Percentiles rank a stretch among this genome's conserved stretches.
These are phyloP conservation scores for Dendrobium huoshanense DNA, from an alignment of 106 monocot species.

Conservation along the genomic window DNA sequence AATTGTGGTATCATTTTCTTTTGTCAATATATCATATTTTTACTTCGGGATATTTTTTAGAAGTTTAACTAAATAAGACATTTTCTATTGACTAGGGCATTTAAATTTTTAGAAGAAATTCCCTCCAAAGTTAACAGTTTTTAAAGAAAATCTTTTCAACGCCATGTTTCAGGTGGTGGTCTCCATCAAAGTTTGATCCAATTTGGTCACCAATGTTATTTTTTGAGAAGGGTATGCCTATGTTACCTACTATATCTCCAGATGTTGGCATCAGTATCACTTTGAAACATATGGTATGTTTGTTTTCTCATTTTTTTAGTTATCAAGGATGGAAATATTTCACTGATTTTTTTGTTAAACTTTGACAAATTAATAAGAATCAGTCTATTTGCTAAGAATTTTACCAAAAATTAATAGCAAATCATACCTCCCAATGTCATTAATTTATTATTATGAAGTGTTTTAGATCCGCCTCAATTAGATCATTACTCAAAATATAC, in stretches of 20 bases:
- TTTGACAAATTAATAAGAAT: too few species aligned
- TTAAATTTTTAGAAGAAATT: background rate
- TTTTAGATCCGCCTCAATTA: too few species aligned
- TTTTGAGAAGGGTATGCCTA: constrained; percentile 67
- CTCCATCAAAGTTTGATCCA: constrained; percentile 96
- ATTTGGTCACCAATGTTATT: constrained; percentile 85
- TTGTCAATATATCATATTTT: too few species aligned
- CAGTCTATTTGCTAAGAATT: too few species aligned
- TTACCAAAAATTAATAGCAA: too few species aligned
- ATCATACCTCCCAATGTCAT: too few species aligned
- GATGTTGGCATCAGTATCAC: constrained; percentile 61
- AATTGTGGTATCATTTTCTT: too few species aligned
- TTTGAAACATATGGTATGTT: constrained; percentile 80
- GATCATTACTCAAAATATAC: too few species aligned
- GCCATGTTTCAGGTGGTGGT: constrained; percentile 73
- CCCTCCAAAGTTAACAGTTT: background rate
- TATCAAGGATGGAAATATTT: background rate
- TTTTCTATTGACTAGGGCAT: background rate
- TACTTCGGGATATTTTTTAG: too few species aligned
- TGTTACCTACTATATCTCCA: constrained; percentile 68
- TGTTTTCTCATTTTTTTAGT: background rate
- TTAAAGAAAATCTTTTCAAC: background rate
- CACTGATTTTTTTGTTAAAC: background rate
- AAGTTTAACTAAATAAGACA: background rate
- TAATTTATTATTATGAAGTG: too few species aligned